Conservation (phyloP, 345 rosid genomes). For the Eutrema heterophyllum region DNA sequence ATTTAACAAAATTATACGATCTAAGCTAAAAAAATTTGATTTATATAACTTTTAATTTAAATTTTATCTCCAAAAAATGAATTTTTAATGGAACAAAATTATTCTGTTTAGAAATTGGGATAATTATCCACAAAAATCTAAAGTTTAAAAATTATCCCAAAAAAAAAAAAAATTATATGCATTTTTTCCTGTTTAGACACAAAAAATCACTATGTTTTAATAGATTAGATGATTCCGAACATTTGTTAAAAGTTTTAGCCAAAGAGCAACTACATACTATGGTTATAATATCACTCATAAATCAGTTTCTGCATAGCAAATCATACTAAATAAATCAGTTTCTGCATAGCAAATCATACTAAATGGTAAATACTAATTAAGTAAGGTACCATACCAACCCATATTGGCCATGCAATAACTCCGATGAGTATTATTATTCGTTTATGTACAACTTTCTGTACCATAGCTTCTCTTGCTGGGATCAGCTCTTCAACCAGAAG, state of each 20-base stretch:
- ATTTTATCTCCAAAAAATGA: too few relatives aligned
- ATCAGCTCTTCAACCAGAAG: slow-evolving; percentile 4
- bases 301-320: neutral
- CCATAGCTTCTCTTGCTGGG: neutral
- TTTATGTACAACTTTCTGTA: slow-evolving; percentile 4
- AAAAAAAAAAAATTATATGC: too few relatives aligned
- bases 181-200: too few relatives aligned
- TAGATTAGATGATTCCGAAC: neutral
- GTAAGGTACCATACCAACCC: slow-evolving; percentile 9
- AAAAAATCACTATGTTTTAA: too few relatives aligned
- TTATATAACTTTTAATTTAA: too few relatives aligned
- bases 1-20: too few relatives aligned
- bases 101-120: too few relatives aligned
- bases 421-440: neutral
- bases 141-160: too few relatives aligned
- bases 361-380: neutral
- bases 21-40: too few relatives aligned
- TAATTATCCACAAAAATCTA: too few relatives aligned
- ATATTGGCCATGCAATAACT: neutral
- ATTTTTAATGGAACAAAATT: too few relatives aligned
- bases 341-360: slow-evolving; percentile 9
- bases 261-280: neutral
- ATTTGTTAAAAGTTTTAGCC: neutral
- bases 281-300: neutral
- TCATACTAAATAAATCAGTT: neutral